Percentiles rank a stretch among this genome's conserved stretches.
These are phyloP conservation scores for Malassezia sp. DNA, from an alignment of 1,284 basidiomycete species.

Conservation along the genomic window DNA sequence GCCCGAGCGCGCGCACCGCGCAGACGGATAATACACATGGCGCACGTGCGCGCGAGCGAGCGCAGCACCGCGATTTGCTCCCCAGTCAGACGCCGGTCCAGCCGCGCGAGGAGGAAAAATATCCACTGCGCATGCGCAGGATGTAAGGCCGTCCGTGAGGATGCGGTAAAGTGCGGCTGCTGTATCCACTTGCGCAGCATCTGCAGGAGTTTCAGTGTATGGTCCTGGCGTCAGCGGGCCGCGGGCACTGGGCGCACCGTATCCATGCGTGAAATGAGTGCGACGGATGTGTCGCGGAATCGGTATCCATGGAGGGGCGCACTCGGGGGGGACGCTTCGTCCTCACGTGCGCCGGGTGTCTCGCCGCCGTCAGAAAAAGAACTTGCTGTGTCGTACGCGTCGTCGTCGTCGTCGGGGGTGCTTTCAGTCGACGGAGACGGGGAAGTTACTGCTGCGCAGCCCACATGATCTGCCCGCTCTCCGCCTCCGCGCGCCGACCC, in stretches of 20 bases:
- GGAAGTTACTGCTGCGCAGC: no score
- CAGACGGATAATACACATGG: constrained; percentile 51
- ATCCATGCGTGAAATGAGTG: background rate
- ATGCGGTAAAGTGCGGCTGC: constrained; percentile 5
- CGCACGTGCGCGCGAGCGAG: constrained; percentile 62
- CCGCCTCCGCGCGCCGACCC: no score
- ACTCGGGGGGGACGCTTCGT: no score
- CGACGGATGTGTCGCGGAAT: background rate
- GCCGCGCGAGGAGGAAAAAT: constrained; percentile 62
- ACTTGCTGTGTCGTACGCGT: no score
- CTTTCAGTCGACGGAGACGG: no score
- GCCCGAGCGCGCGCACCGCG: background rate
- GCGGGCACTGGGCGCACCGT: constrained; percentile 1
- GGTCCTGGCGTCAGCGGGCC: background rate
- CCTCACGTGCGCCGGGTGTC: no score
- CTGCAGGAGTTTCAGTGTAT: background rate
- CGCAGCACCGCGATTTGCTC: constrained; percentile 69
- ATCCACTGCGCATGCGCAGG: constrained; percentile 69
- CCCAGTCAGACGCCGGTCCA: constrained; percentile 62
- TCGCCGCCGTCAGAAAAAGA: no score
- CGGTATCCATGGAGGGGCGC: constrained; percentile 3
- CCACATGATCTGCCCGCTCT: no score
- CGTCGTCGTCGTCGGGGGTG: no score
- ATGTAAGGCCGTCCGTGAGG: constrained; percentile 50
- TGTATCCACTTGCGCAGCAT: constrained; percentile 13